Percentiles rank a stretch among this genome's conserved stretches.
phyloP scores from a whole-genome alignment of 352 stramenopile species.

The Thraustotheca clavata region DNA sequence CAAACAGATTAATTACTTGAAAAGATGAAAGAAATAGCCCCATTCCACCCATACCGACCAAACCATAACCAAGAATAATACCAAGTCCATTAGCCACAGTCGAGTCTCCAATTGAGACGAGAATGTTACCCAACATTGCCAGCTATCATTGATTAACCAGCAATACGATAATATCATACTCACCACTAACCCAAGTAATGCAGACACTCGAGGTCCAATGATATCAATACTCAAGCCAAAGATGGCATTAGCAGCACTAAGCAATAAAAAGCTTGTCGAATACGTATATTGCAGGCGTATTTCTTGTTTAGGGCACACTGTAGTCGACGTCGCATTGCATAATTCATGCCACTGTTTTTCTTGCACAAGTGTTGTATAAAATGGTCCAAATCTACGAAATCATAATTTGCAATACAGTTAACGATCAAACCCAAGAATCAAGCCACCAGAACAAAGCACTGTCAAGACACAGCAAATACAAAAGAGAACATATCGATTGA shows the following conservation, averaged over 20 bases:
- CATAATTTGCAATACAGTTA: background rate
- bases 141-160: constrained; percentile 21
- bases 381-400: constrained; percentile 42
- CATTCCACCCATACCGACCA: constrained; percentile 61
- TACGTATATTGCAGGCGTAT: constrained; percentile 70
- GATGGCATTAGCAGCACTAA: constrained; percentile 70
- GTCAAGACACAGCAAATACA: constrained; percentile 6
- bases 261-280: constrained; percentile 64
- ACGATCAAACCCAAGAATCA: constrained; percentile 45
- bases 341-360: constrained; percentile 65
- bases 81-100: constrained; percentile 33
- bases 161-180: background rate
- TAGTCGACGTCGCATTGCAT: constrained; percentile 23
- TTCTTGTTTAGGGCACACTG: constrained; percentile 50
- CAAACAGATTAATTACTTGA: constrained; percentile 70
- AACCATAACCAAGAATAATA: constrained; percentile 61
- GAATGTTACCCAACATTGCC: constrained; percentile 45
- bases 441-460: constrained; percentile 35
- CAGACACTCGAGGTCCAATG: constrained; percentile 45
- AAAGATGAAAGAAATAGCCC: constrained; percentile 69
- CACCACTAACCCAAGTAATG: constrained; percentile 36
- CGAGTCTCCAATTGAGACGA: constrained; percentile 47
- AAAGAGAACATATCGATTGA: constrained; percentile 6
- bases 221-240: constrained; percentile 70
- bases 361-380: constrained; percentile 58